Evolutionary conservation across 768 basidiomycete genomes (phyloP), one percentile per base, ranked within the genome.

Genomic region (Leucosporidium scottii): DNA sequence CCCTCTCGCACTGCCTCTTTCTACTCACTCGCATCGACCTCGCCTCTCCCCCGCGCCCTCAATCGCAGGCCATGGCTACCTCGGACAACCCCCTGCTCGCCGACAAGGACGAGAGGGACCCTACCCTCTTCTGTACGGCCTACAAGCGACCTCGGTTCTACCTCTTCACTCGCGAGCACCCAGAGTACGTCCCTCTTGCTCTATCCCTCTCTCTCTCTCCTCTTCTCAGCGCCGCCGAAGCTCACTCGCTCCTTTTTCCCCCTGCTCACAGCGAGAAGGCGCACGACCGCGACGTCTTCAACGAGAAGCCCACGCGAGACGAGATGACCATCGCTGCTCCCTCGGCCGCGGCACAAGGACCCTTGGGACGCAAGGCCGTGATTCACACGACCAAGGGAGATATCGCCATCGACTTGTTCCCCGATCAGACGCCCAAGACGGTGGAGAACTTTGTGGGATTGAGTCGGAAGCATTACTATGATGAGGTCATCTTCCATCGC

Each of bases 391-490:
- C 91, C 5, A 81, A 89, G 74, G 96, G 96, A 25, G 96, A 99
- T 78, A 93, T 99, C 64, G 88, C 90, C 73, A 75, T 93, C 73
- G 85, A 86, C 7, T 79, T 93, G 53, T 97, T 91, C 85, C 96
- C 96, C 0, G 84, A 90, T 71, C 86, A 91, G 64, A 89, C 90
- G 7, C 96, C 96, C 4, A 96, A 89, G 78, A 85, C 96, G 0
- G 94, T 99, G 49, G 96, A 99, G 80, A 99, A 97, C 81, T 98
- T 99, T 79, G 89, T 93, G 28, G 92, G 91, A 1, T 91, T 93
- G 74, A 85, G 90, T 21, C 83, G 89, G 73, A 90, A 87, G 72
- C 86, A 90, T 3, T 98, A 88, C 80, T 98, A 88, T 75, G 94
- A 99, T 77, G 87, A 88, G 18, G 82, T 96, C 66, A 85, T 97